Base-by-base conservation (phyloP, 305 asterid genomes). In the Fraxinus velutina region DNA sequence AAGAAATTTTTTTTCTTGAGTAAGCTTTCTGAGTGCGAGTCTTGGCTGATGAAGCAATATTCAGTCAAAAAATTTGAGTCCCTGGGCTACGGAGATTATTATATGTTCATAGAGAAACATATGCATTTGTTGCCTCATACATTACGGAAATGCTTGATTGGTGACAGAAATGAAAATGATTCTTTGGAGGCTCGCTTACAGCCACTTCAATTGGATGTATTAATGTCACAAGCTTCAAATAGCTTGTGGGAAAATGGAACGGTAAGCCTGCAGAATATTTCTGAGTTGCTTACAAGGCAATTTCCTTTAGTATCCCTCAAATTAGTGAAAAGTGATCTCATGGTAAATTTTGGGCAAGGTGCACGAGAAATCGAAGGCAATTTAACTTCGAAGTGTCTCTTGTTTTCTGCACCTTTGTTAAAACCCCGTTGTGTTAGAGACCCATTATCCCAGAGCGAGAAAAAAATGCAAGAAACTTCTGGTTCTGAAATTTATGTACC, bases 21-120 rank as follows among this genome's bases (percentile, higher is more conserved):
- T 89, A 92, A 89, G 92, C 90, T 96, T 79, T 88, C 86, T 84
- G 82, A 86, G 80, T 92, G 94, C 64, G 97, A 96, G 88, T 52
- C 86, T 82, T 94, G 99, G 99, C 78, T 96, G 72, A 79, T 76
- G 73, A 84, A 81, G 82, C 90, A 88, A 76, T 94, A 89, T 81
- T 76, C 88, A 22, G 79, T 87, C 73, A 76, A 87, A 75, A 84
- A 88, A 79, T 96, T 96, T 85, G 97, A 88, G 78, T 88, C 91
- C 42, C 91, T 96, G 84, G 99, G 99, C 85, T 81, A 90, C 84
- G 99, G 98, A 84, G 96, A 89, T 50, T 89, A 89, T 85, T 82
- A 88, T 82, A 82, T 78, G 82, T 96, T 96, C 91, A 70, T 94
- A 83, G 94, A 92, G 87, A 94, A 86, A 87, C 81, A 94, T 83